phyloP scores from a whole-genome alignment of 169 alveolate species.

The Eimeria acervulina region DNA sequence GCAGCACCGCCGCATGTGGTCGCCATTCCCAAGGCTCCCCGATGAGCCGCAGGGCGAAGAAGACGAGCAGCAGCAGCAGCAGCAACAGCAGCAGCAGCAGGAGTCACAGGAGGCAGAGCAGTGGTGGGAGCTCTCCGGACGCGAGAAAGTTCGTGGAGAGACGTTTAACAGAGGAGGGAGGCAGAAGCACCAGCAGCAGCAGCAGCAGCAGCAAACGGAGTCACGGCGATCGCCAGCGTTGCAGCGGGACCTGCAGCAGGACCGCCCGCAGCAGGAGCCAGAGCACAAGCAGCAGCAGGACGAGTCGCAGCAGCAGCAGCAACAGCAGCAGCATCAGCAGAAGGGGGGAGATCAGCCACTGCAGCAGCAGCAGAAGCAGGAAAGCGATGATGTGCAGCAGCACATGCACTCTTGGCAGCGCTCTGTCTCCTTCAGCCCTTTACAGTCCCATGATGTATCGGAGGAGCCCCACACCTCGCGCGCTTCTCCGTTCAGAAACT shows the following conservation, averaged over 20 bases:
- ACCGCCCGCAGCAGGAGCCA: background rate
- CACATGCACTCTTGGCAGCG: background rate
- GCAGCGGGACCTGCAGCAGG: background rate
- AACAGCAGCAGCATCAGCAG: background rate
- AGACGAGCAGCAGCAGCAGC: constrained; percentile 10
- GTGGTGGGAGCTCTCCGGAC: constrained; percentile 5
- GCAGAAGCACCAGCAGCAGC: background rate
- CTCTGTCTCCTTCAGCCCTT: background rate
- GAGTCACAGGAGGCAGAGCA: background rate
- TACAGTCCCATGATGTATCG: background rate
- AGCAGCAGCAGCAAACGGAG: constrained; percentile 10
- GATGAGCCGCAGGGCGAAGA: constrained; percentile 24
- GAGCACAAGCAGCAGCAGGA: background rate
- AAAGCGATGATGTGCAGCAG: background rate
- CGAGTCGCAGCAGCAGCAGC: constrained; percentile 1
- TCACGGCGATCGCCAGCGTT: background rate
- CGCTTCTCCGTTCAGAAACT: background rate
- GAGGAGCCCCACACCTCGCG: background rate
- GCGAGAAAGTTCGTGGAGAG: background rate
- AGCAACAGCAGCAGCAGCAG: constrained; percentile 42
- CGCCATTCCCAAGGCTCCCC: constrained; percentile 36
- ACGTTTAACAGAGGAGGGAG: background rate
- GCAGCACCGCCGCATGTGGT: constrained; percentile 30
- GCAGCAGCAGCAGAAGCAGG: background rate
- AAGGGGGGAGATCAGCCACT: background rate